Base-by-base conservation (phyloP, 164 flowering plant species). In the Nymphaea thermarum region DNA sequence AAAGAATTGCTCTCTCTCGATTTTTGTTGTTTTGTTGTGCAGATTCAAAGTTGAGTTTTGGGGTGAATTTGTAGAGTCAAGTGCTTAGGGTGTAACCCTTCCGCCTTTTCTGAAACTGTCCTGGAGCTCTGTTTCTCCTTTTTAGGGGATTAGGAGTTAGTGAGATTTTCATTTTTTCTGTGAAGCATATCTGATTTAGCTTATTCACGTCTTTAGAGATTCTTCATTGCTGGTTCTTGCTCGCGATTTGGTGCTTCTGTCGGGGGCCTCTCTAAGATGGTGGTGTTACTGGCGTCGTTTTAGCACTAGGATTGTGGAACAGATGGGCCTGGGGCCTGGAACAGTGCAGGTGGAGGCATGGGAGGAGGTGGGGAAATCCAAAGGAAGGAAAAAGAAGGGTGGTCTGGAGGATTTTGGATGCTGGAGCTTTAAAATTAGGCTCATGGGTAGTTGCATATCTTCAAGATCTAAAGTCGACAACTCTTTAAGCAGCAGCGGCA, bases 391-490 rank as follows among this genome's bases (percentile, higher is more conserved):
- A 71, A 68, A 72, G 70, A 73, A 77, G 71, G 74, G 60, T 4
- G 73, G 15, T 14, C 80, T 45, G 41, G 82, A 75, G 62, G 83
- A 75, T 57, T 73, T 72, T 71, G 88, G 95, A 66, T 87, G 95
- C 74, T 89, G 92, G 90, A 51, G 57, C 14, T 43, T 78, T 70
- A 82, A 76, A 74, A 72, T 82, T 68, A 84, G 83, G 73, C 76
- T 85, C 67, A 73, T 85, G 66, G 82, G 86, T 4, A 76, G 83
- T 76, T 87, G 91, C 81, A 78, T 89, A 72, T 83, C 86, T 74
- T 84, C 95, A 66, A 89, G 90, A 83, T 84, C 96, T 76, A 88
- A 86, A 81, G 96, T 90, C 53, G 93, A 90, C 70, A 85, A 60
- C 79, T 85, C 89, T 66, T 67, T 81, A 45, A 87, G 86, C 75